These are phyloP conservation scores for Tylopilus sp. DNA, from an alignment of 768 basidiomycete genomes.

Conservation along the genomic window DNA sequence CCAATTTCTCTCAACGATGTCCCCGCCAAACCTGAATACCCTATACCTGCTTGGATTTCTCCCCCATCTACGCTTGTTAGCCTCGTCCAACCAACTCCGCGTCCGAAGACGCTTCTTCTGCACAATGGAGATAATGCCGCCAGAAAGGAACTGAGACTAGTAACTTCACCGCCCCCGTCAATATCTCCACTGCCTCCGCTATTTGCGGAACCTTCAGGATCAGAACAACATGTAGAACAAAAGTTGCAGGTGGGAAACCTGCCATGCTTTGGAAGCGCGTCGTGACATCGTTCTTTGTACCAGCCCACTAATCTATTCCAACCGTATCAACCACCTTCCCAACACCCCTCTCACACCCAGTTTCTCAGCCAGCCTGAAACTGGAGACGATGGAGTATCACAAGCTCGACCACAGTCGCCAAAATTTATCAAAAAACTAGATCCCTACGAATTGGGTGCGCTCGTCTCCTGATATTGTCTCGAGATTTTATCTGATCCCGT, in stretches of 20 bases:
- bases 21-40: slow-evolving; percentile 28
- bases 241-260: slow-evolving; percentile 4
- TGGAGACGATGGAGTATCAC: neutral
- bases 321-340: slow-evolving; percentile 25
- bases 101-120: slow-evolving; percentile 2
- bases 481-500: neutral
- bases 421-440: slow-evolving; percentile 28
- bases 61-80: slow-evolving; percentile 17
- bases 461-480: neutral
- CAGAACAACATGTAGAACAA: neutral
- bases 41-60: slow-evolving; percentile 20
- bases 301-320: slow-evolving; percentile 19
- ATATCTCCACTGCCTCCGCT: neutral
- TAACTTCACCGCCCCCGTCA: neutral
- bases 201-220: neutral
- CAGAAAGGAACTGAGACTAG: neutral
- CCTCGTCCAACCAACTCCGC: slow-evolving; percentile 26
- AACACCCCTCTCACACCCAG: slow-evolving; percentile 17
- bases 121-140: neutral
- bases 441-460: slow-evolving; percentile 27
- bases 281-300: neutral
- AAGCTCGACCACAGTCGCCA: neutral
- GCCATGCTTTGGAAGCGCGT: neutral
- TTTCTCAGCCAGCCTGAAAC: slow-evolving; percentile 1
- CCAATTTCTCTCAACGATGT: slow-evolving; percentile 8